Evolutionary conservation across 148 eudicot species (phyloP).

Genomic region (Nepenthes mirabilis): DNA sequence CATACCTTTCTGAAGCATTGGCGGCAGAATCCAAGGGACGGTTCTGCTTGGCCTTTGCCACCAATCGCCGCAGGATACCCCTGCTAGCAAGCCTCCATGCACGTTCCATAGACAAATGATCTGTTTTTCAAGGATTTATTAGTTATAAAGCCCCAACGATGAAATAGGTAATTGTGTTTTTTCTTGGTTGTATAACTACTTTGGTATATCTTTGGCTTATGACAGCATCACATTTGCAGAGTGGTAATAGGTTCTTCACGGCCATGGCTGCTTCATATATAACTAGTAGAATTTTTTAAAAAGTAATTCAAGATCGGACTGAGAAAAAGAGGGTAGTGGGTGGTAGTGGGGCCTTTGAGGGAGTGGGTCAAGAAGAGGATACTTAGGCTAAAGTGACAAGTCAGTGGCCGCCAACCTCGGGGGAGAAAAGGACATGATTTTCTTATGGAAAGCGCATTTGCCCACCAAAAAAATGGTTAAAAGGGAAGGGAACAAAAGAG

Average conservation of each 20-base stretch:
- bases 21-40: slow-evolving; percentile 11
- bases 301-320: too few species aligned
- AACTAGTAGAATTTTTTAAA: background rate
- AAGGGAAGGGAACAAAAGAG: background rate
- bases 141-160: too few species aligned
- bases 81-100: slow-evolving; percentile 63
- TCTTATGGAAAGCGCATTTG: background rate
- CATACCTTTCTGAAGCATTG: slow-evolving; percentile 31
- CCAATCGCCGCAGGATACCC: slow-evolving; percentile 45
- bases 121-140: too few species aligned
- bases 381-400: background rate
- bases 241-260: background rate
- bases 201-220: too few species aligned
- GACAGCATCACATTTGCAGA: too few species aligned
- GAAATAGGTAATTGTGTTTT: too few species aligned
- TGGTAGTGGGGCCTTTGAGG: too few species aligned
- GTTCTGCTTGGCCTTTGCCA: slow-evolving; percentile 33
- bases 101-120: slow-evolving; percentile 41
- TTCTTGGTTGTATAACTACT: too few species aligned
- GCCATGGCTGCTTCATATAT: background rate
- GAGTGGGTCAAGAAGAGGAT: background rate
- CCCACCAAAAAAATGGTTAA: background rate
- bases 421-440: too few species aligned
- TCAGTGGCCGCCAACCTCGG: background rate
- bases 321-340: too few species aligned